Evolutionary conservation across 2,329 filamentous ascomycete species (phyloP).

Genomic region (Xylariaceae sp.): DNA sequence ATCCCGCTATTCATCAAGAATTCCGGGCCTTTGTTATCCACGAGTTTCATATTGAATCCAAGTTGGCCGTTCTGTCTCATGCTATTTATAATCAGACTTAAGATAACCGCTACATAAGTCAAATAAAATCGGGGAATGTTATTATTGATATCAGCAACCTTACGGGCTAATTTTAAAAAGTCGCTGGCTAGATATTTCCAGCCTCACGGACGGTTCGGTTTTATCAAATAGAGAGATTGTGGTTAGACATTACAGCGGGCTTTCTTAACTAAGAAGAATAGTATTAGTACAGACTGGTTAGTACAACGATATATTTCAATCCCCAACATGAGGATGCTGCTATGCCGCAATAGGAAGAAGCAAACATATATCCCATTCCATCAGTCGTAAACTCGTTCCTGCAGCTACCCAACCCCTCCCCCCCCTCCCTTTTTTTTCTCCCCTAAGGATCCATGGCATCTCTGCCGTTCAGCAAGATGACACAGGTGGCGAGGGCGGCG

Average conservation of each 20-base stretch:
- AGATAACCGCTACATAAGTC: not conserved
- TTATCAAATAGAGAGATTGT: no score
- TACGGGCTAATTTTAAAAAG: conserved; percentile 51
- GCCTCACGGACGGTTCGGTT: not conserved
- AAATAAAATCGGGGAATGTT: conserved; percentile 7
- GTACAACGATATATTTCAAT: no score
- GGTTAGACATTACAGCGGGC: no score
- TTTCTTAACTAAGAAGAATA: no score
- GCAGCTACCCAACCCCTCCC: no score
- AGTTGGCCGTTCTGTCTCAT: conserved; percentile 49
- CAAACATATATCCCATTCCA: no score
- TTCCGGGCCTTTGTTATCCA: conserved; percentile 44
- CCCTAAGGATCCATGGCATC: conserved; percentile 41
- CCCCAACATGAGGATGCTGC: no score
- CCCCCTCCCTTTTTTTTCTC: no score
- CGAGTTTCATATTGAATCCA: conserved; percentile 43
- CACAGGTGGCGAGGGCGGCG: conserved; percentile 36
- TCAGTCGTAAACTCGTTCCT: no score
- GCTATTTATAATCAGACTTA: conserved; percentile 39
- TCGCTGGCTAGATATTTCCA: not conserved
- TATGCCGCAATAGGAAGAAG: no score
- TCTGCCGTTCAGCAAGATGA: conserved; percentile 39
- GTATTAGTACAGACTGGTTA: no score
- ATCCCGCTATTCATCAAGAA: conserved; percentile 61
- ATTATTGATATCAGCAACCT: conserved; percentile 66